Base-by-base conservation (phyloP, 2,329 filamentous ascomycete species). In the Volutella citrinella region DNA sequence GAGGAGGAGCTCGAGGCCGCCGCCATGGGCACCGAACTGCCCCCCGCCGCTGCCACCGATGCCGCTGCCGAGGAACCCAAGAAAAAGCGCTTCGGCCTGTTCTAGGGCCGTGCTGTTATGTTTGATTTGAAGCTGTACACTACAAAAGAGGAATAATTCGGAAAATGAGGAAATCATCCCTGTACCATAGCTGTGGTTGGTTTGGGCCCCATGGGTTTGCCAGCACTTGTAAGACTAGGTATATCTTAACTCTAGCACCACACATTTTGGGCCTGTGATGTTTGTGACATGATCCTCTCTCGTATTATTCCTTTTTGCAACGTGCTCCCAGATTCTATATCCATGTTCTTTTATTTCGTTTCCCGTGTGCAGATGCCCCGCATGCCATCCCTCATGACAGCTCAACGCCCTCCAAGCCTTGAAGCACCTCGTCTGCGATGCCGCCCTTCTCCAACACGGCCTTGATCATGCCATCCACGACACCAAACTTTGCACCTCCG, bases 11-110 rank as follows among this genome's bases (percentile, higher is more conserved):
- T 57, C 11, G 65, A 67, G 43, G 54, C 59, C 3, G 46, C 45
- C n/a, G 56, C 54, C 26, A 48, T 61, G 33, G 64, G 63, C 30
- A 53, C 49, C 19, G 65, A 68, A 40, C 44, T 63, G 17, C 44
- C 55, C 10, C 42, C 40, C 24, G 48, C 52, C 41, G 23, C 41
- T 9, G 46, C 51, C 25, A 46, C 40, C 20, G 57, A 52, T 39
- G 58, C 52, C 26, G 52, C 53, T 36, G 52, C 54, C 28, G 52
- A 48, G 19, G 36, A 50, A 34, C 48, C 50, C 34, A 63, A 80
- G 36, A 90, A 89, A 76, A 90, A 87, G 69, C 90, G 84, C 78
- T 68, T 93, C 51, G 88, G 88, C 11, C 83, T 95, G 54, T 94
- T 88, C 74, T 89, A 58, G 61, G 36, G 36, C 31, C 34, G 30